phyloP scores from a whole-genome alignment of 1,284 basidiomycete species.

The Thelephora terrestris region DNA sequence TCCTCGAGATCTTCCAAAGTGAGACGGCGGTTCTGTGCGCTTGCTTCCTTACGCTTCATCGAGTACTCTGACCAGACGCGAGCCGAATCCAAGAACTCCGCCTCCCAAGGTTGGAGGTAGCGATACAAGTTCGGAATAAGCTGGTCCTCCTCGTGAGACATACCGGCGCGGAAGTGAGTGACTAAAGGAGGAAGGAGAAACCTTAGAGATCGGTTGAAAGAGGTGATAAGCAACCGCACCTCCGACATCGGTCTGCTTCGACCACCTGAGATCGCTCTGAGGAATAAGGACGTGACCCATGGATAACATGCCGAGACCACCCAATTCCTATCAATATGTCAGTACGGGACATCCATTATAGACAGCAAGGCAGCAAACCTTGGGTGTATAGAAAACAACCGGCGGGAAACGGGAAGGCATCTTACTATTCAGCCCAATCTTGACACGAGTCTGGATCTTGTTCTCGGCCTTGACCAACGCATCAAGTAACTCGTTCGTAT shows the following conservation, averaged over 20 bases:
- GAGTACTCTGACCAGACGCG: conserved; percentile 99
- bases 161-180: conserved; percentile 95
- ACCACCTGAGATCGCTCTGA: conserved; percentile 95
- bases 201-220: conserved; percentile 12
- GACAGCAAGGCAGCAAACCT: conserved; percentile 31
- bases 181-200: conserved; percentile 30
- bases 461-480: conserved; percentile 95
- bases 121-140: conserved; percentile 97
- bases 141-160: conserved; percentile 92
- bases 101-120: conserved; percentile 98
- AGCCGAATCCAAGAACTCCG: conserved; percentile 96
- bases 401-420: conserved; percentile 99
- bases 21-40: conserved; percentile 91
- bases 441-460: conserved; percentile 98
- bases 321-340: conserved; percentile 56
- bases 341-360: conserved; percentile 5
- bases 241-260: conserved; percentile 95
- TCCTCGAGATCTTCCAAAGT: conserved; percentile 97
- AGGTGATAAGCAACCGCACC: conserved; percentile 29
- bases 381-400: conserved; percentile 93
- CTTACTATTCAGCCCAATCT: conserved; percentile 97
- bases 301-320: conserved; percentile 97
- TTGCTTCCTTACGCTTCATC: conserved; percentile 98
- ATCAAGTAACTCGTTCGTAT: conserved; percentile 93
- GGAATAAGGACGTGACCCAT: conserved; percentile 99